These are phyloP conservation scores for Sanguinoderma infundibulare DNA, from an alignment of 1,284 basidiomycete genomes.

Conservation along the genomic window DNA sequence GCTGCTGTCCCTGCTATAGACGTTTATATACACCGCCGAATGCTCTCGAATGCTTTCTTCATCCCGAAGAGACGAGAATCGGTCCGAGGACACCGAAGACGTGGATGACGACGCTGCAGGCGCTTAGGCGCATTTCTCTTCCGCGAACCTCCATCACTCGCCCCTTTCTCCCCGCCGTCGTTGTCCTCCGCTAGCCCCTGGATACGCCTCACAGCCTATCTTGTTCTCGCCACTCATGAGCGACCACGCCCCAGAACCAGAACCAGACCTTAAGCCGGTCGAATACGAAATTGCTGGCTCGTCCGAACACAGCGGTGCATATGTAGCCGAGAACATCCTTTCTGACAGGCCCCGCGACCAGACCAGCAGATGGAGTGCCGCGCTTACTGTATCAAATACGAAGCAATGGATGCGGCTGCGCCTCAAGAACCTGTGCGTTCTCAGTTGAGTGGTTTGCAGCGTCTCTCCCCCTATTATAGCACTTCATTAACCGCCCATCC, in stretches of 20 bases:
- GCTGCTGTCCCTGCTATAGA: too few species aligned
- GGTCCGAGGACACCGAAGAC: background rate
- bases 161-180: background rate
- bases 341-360: slow-evolving; percentile 66
- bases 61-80: background rate
- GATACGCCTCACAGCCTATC: background rate
- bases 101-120: slow-evolving; percentile 13
- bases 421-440: slow-evolving; percentile 57
- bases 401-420: slow-evolving; percentile 76
- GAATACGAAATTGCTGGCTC: slow-evolving; percentile 61
- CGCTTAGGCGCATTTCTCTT: slow-evolving; percentile 9
- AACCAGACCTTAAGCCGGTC: slow-evolving; percentile 21
- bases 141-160: slow-evolving; percentile 12
- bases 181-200: background rate
- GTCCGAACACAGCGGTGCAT: slow-evolving; percentile 72
- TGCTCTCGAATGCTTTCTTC: background rate
- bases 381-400: slow-evolving; percentile 53
- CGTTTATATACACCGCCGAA: background rate
- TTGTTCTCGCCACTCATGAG: slow-evolving; percentile 5
- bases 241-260: slow-evolving; percentile 6
- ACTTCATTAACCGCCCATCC: background rate
- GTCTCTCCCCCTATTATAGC: background rate
- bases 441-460: slow-evolving; percentile 58
- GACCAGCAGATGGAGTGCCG: slow-evolving; percentile 74
- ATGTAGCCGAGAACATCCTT: slow-evolving; percentile 70